Base-by-base conservation (phyloP, 169 alveolate species). In the Eimeria zaria region DNA sequence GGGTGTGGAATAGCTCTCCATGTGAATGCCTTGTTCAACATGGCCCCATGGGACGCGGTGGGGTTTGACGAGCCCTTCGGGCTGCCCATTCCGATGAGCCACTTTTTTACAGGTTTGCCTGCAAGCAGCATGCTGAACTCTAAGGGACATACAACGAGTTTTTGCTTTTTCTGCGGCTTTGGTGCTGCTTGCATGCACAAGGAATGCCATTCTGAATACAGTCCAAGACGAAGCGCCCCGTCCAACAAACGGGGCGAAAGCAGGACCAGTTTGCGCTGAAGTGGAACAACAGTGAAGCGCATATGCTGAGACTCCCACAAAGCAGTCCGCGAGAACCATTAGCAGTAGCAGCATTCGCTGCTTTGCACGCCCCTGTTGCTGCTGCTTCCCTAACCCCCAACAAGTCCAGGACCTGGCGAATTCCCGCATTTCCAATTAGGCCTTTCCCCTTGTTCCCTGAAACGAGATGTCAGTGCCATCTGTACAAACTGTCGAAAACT, bases 391-490 rank as follows among this genome's bases (percentile, higher is more conserved):
- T 8, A 27, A 27, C n/a, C 88, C 67, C 67, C 36, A 14, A 2
- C 14, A 16, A 78, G 88, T 22, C 44, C 88, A 46, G 24, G 3
- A n/a, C 44, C 67, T n/a, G 67, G 20, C 48, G 41, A 78, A 46
- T 67, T 44, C 30, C 88, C 46, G 30, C 88, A 78, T 78, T 51
- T 78, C 67, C 69, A 78, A 27, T 48, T n/a, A 46, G n/a, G 30
- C 41, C 60, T 78, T 18, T 20, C 67, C 88, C 67, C 88, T 51
- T 9, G 46, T n/a, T 46, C 88, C 88, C 6, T 46, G 88, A 12
- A 9, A 24, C n/a, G 44, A 48, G 67, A 78, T 46, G 67, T 46
- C 88, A 46, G 88, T 46, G 44, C 67, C 60, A 78, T n/a, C 67
- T 46, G 48, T 16, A 9, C 67, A 24, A 22, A 27, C 22, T 27